Evolutionary conservation across 192 early-diverging fungal species (phyloP), one percentile per base, ranked within the genome.

Genomic region (Coemansia sp.): DNA sequence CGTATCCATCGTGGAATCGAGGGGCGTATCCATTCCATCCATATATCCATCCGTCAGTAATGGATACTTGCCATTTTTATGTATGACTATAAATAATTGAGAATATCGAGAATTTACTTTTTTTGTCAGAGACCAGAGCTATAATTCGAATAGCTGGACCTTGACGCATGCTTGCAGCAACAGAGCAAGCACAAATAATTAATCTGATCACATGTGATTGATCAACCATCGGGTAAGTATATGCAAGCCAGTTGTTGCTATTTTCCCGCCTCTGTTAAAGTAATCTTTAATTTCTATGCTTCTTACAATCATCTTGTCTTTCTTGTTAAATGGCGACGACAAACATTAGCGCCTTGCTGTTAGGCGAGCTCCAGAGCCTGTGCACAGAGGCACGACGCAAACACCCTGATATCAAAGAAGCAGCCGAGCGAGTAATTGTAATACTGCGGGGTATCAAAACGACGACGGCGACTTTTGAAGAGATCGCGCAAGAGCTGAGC

Each of bases 381-480:
- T 93, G 94, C 39, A 91, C 84, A 48, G 97, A 99, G 69, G 92
- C 95, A 4, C 84, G 91, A 45, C 86, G 91, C 67, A 96, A 95
- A 70, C 84, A 95, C 82, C 93, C 95, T 19, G 94, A 95, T 62
- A 92, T 99, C n/a, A 97, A 97, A 85, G 97, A 99, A 70, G 86
- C 86, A 9, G 83, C 85, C 4, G 87, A 86, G 64, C 82, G 82
- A 23, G 89, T 87, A 6, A 84, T 88, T 19, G 80, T 86, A 14
- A 23, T 84, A 3, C 39, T 87, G 41, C 86, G 86, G 12, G 72
- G 81, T 46, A 74, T 78, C 76, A 76, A 78, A 66, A 63, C 80
- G 19, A 63, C 76, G 19, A 63, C 76, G 48, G 5, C 66, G 17
- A 60, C 6, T 34, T 34, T 79, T 11, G 63, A 67, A 14, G 66